Evolutionary conservation across 2,329 filamentous ascomycete genomes (phyloP).

Genomic region (Cryphonectria parasitica): DNA sequence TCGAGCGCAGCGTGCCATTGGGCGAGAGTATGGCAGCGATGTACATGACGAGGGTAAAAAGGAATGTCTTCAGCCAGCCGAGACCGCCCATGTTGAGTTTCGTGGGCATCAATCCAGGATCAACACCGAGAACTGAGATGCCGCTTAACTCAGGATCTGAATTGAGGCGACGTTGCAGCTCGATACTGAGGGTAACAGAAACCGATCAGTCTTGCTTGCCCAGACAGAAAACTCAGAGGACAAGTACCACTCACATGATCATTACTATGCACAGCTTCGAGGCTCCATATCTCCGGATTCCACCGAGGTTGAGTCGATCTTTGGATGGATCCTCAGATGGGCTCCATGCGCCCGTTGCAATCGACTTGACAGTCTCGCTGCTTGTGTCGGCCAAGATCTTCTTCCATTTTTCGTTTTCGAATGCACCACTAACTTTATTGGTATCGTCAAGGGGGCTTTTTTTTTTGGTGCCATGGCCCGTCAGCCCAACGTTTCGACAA

Average conservation of each 20-base stretch:
- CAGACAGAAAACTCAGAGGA: no score
- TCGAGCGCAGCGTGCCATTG: slow-evolving; percentile 11
- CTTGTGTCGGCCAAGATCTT: slow-evolving; percentile 8
- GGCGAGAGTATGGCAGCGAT: background rate
- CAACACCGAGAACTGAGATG: slow-evolving; percentile 39
- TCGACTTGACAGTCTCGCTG: background rate
- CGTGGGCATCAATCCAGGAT: slow-evolving; percentile 41
- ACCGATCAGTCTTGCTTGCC: no score
- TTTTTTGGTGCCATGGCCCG: no score
- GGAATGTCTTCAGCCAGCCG: slow-evolving; percentile 27
- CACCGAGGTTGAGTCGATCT: slow-evolving; percentile 29
- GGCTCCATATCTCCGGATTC: slow-evolving; percentile 39
- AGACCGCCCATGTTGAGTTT: slow-evolving; percentile 25
- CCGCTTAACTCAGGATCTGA: slow-evolving; percentile 25
- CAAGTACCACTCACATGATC: slow-evolving; percentile 35
- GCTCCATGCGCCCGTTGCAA: no score
- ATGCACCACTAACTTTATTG: slow-evolving; percentile 12
- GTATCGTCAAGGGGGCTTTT: slow-evolving; percentile 10
- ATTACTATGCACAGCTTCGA: slow-evolving; percentile 40
- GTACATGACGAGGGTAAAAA: slow-evolving; percentile 15
- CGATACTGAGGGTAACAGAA: no score
- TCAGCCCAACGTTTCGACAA: no score
- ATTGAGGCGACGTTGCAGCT: slow-evolving; percentile 34
- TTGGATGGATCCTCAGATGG: background rate
- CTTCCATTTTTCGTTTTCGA: background rate